Evolutionary conservation across 2,329 filamentous ascomycete genomes (phyloP).

Genomic region (Nemania abortiva): DNA sequence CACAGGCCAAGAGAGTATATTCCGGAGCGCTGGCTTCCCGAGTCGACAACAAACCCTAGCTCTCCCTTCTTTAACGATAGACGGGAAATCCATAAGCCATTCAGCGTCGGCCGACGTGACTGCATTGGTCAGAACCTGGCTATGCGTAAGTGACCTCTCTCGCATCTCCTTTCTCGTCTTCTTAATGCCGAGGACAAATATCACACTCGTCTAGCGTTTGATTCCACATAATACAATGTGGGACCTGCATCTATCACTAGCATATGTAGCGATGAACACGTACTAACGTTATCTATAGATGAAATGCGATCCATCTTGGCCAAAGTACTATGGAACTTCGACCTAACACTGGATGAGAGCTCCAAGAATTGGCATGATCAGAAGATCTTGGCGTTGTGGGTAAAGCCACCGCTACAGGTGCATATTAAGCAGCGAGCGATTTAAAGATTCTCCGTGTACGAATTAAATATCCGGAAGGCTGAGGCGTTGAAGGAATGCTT

Average conservation of each 20-base stretch:
- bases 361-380: conserved; percentile 45
- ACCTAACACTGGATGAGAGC: conserved; percentile 42
- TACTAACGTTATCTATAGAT: conserved; percentile 28
- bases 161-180: not conserved
- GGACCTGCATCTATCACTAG: not conserved
- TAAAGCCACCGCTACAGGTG: conserved; percentile 46
- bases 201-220: not conserved
- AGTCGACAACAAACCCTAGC: conserved; percentile 38
- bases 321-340: conserved; percentile 47
- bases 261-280: not conserved
- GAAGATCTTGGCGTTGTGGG: conserved; percentile 45
- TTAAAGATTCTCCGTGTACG: conserved; percentile 13
- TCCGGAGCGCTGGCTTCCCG: conserved; percentile 46
- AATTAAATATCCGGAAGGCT: not conserved
- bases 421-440: conserved; percentile 28
- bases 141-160: conserved; percentile 32
- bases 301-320: conserved; percentile 49
- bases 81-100: conserved; percentile 45
- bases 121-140: conserved; percentile 47
- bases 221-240: not conserved
- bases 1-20: conserved; percentile 44
- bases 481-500: conserved; percentile 23
- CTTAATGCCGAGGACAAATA: not conserved
- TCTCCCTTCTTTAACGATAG: conserved; percentile 47
- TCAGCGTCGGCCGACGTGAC: conserved; percentile 44